A percentile compares a stretch with the other conserved stretches of the same genome.
phyloP scores from a whole-genome alignment of 2,329 filamentous ascomycete genomes.

The Aureobasidium sp. region DNA sequence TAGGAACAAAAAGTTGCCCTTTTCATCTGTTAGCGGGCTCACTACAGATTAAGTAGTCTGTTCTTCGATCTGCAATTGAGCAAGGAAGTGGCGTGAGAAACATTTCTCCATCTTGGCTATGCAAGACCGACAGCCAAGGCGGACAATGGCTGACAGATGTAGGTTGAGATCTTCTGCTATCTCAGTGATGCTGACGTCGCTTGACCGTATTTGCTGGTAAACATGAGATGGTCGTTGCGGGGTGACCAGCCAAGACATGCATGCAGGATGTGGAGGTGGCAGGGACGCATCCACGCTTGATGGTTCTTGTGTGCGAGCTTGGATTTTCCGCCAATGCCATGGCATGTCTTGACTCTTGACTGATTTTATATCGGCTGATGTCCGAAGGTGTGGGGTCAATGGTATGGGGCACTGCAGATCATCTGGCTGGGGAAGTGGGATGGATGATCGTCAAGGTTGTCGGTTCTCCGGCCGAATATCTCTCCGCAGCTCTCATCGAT shows the following conservation, averaged over 20 bases:
- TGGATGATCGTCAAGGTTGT: background rate
- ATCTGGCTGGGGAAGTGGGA: background rate
- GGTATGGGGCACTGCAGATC: background rate
- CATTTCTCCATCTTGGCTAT: constrained; percentile 11
- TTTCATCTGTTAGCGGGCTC: too few relatives aligned
- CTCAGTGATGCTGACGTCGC: background rate
- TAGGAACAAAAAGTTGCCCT: too few relatives aligned
- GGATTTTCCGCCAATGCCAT: constrained; percentile 6
- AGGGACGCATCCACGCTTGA: background rate
- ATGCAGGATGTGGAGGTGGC: constrained; percentile 1
- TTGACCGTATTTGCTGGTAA: background rate
- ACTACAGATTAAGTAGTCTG: background rate
- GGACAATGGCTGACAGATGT: background rate
- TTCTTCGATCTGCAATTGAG: background rate
- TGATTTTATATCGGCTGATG: background rate
- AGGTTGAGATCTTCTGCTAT: background rate
- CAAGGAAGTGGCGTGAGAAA: background rate
- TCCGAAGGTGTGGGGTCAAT: background rate
- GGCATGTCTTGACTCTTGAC: background rate
- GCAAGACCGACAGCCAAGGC: constrained; percentile 2
- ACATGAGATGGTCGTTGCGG: background rate
- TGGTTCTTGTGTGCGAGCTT: background rate
- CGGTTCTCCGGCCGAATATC: background rate
- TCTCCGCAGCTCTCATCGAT: background rate
- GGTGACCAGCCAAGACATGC: background rate